phyloP scores from a whole-genome alignment of 148 eudicot species.

The Pharnaceum exiguum region DNA sequence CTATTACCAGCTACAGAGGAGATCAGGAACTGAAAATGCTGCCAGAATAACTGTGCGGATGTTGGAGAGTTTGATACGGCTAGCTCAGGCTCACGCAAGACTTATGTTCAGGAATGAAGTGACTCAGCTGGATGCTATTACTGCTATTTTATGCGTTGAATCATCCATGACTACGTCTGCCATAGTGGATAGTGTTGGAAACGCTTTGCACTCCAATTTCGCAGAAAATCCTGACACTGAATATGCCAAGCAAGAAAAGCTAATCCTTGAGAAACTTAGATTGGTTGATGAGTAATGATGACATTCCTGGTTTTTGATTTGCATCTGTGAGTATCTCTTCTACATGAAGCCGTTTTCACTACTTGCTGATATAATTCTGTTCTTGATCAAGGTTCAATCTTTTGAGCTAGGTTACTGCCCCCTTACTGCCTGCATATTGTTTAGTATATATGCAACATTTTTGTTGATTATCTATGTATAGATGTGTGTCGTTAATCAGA shows the following conservation, averaged over 20 bases:
- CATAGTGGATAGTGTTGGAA: constrained; percentile 80
- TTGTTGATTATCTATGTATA: no score
- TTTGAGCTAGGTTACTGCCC: no score
- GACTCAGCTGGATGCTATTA: constrained; percentile 69
- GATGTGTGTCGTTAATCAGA: no score
- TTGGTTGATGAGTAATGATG: constrained; percentile 36
- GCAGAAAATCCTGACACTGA: constrained; percentile 79
- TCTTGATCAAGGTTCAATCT: no score
- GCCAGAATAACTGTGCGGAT: constrained; percentile 94
- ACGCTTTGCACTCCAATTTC: constrained; percentile 93
- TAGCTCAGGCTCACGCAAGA: constrained; percentile 99
- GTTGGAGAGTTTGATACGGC: constrained; percentile 90
- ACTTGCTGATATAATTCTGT: no score
- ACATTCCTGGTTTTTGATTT: background rate
- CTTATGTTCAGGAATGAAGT: constrained; percentile 94
- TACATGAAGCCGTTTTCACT: no score
- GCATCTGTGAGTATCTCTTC: background rate
- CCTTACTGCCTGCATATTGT: no score
- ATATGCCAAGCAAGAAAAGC: constrained; percentile 77
- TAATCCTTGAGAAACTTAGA: constrained; percentile 65
- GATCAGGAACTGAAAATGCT: constrained; percentile 80
- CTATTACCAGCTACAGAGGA: constrained; percentile 89
- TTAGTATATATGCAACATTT: no score
- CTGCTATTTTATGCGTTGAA: constrained; percentile 95
- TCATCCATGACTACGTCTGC: constrained; percentile 98